Conservation (phyloP, 179 eudicot genomes). For the Pouteria campechiana region DNA sequence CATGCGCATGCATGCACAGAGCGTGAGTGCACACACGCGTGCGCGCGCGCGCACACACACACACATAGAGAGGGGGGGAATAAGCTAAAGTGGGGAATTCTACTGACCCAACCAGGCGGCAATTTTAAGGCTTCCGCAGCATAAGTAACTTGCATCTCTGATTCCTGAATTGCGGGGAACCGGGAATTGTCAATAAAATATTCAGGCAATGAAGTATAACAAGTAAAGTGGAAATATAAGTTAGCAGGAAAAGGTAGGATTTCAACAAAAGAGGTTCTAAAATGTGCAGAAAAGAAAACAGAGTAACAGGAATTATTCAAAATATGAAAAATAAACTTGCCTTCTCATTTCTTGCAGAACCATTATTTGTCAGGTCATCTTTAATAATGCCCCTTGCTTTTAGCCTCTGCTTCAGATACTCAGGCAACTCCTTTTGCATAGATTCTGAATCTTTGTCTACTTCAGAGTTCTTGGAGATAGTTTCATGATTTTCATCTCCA, state of each 20-base stretch:
- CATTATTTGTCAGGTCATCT: constrained; percentile 30
- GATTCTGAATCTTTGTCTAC: constrained; percentile 24
- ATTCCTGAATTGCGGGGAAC: constrained; percentile 33
- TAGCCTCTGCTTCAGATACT: constrained; percentile 76
- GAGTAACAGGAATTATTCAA: neutral
- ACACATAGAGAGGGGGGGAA: too few species aligned
- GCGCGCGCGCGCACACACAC: too few species aligned
- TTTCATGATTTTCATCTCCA: constrained; percentile 24
- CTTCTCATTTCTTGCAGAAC: constrained; percentile 12
- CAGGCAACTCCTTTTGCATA: constrained; percentile 70
- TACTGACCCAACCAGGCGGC: constrained; percentile 81
- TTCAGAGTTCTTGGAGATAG: constrained; percentile 19
- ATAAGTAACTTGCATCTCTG: constrained; percentile 24
- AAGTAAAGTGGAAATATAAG: neutral
- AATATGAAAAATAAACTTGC: constrained; percentile 24
- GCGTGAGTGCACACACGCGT: too few species aligned
- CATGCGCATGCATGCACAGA: too few species aligned
- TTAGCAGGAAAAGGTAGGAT: neutral
- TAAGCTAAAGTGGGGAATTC: constrained; percentile 8
- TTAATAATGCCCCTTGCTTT: constrained; percentile 85
- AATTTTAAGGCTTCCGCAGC: constrained; percentile 21
- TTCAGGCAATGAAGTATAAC: neutral
- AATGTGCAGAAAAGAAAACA: neutral
- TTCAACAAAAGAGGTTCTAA: neutral
- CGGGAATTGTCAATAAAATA: constrained; percentile 1